Base-by-base conservation (phyloP, 1,284 basidiomycete genomes). In the Meira nashicola region DNA sequence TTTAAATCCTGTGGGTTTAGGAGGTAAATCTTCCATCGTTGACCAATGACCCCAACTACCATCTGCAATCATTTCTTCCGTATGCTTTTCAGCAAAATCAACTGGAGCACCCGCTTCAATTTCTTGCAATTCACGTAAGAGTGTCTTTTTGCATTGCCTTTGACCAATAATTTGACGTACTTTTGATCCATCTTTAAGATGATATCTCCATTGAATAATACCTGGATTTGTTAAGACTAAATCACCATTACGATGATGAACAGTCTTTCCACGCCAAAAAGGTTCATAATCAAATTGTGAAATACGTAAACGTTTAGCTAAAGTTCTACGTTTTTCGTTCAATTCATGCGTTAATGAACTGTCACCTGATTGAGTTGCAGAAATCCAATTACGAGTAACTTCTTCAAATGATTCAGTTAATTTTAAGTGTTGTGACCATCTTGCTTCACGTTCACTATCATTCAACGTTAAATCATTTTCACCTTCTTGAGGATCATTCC, bases 231-330 rank as follows among this genome's bases (percentile, higher is more conserved):
- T 68, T 8, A 14, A 9, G 10, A 21, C 10, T 39, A 79, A 62
- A 19, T 72, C 73, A 17, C 78, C 76, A 39, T 73, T 48, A n/a
- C 78, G 76, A 64, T 79, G 76, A 65, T 78, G 78, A 8, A 71
- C 66, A 8, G 71, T 71, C 46, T 66, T 59, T 1, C 74, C 77
- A 8, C 78, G 70, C 47, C 69, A 62, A 62, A 67, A 76, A 1
- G 76, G 78, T 50, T 80, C 78, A 43, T 74, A 60, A 38, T 73
- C 73, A 48, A 70, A 73, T 55, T 77, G 79, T 9, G 74, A 71
- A 1, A 76, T 62, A 11, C 78, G 72, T 49, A 79, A 64, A 55
- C 68, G 63, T 61, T 73, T 67, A 38, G 74, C 67, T 14, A 70
- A 51, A 17, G 71, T 53, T 15, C 65, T 56, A 3, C 79, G 74